Conservation (phyloP, 805 yeast species). For the Kuraishia molischiana region DNA sequence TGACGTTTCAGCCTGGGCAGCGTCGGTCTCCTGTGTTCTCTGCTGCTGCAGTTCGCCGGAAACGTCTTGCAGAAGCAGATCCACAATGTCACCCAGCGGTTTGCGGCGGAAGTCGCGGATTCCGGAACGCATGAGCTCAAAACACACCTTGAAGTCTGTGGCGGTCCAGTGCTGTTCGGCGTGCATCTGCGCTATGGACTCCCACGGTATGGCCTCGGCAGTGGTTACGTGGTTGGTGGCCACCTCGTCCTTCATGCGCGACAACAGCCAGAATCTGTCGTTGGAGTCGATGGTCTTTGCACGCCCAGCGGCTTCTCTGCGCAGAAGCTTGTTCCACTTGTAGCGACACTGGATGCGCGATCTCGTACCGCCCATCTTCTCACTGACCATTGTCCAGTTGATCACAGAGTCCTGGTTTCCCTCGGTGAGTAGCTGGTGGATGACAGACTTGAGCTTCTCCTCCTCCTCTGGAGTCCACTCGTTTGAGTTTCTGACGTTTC, state of each 20-base stretch:
- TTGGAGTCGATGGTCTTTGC: constrained; percentile 31
- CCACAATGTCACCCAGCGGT: constrained; percentile 21
- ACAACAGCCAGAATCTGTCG: constrained; percentile 42
- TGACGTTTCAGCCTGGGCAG: not conserved
- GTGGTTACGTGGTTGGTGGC: too few species aligned
- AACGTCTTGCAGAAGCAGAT: constrained; percentile 11
- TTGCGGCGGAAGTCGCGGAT: constrained; percentile 38
- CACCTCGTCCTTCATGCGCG: constrained; percentile 33
- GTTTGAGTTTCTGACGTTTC: constrained; percentile 60
- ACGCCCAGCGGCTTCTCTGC: constrained; percentile 40
- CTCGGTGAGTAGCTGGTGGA: constrained; percentile 35
- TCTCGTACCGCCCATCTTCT: constrained; percentile 79
- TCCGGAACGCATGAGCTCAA: constrained; percentile 45
- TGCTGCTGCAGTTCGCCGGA: constrained; percentile 3
- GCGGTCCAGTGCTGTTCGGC: constrained; percentile 44
- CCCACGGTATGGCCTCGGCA: constrained; percentile 45
- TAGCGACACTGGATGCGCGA: constrained; percentile 92
- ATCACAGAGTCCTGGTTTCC: constrained; percentile 32
- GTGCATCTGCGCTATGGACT: constrained; percentile 36
- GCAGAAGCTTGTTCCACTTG: constrained; percentile 81
- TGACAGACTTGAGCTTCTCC: constrained; percentile 41
- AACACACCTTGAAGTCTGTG: constrained; percentile 49
- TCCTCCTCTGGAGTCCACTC: constrained; percentile 81
- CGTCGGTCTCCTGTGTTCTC: not conserved
- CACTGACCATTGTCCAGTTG: constrained; percentile 91